Evolutionary conservation across 805 yeast genomes (phyloP).

Genomic region (Teunomyces stri): DNA sequence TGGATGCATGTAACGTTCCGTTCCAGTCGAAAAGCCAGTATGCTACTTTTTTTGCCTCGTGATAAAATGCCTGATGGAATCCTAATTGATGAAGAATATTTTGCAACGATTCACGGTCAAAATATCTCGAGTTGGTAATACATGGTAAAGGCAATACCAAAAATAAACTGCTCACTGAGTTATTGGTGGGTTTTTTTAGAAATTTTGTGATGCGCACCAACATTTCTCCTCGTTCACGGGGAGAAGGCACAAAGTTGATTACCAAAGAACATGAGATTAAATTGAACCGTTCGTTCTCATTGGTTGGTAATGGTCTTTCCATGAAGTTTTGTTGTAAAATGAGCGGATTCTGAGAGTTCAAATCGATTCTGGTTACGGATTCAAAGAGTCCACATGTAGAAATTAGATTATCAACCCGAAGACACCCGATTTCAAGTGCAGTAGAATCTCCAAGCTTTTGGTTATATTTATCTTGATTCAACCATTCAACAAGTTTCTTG

Average conservation of each 20-base stretch:
- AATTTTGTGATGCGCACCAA: slow-evolving; percentile 56
- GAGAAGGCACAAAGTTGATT: slow-evolving; percentile 80
- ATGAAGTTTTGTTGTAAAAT: slow-evolving; percentile 82
- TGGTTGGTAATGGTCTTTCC: slow-evolving; percentile 61
- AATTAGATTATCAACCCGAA: slow-evolving; percentile 66
- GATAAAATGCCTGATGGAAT: slow-evolving; percentile 42
- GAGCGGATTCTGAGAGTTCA: slow-evolving; percentile 72
- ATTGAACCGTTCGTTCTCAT: slow-evolving; percentile 49
- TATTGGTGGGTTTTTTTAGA: slow-evolving; percentile 35
- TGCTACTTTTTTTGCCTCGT: slow-evolving; percentile 67
- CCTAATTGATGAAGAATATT: slow-evolving; percentile 62
- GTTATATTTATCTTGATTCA: slow-evolving; percentile 31
- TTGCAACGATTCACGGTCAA: slow-evolving; percentile 42
- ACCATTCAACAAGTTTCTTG: slow-evolving; percentile 72
- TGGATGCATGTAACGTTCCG: slow-evolving; percentile 20
- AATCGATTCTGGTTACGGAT: slow-evolving; percentile 63
- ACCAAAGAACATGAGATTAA: slow-evolving; percentile 83
- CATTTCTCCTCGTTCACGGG: slow-evolving; percentile 75
- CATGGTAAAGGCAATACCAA: slow-evolving; percentile 90
- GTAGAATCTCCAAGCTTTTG: not conserved
- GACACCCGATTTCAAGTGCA: slow-evolving; percentile 83
- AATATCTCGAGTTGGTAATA: slow-evolving; percentile 76
- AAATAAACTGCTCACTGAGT: slow-evolving; percentile 48
- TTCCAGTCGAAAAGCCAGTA: slow-evolving; percentile 65
- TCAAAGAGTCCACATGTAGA: slow-evolving; percentile 56